These are phyloP conservation scores for Elaeagnus macrophylla DNA, from an alignment of 306 rosid genomes.

Conservation along the genomic window DNA sequence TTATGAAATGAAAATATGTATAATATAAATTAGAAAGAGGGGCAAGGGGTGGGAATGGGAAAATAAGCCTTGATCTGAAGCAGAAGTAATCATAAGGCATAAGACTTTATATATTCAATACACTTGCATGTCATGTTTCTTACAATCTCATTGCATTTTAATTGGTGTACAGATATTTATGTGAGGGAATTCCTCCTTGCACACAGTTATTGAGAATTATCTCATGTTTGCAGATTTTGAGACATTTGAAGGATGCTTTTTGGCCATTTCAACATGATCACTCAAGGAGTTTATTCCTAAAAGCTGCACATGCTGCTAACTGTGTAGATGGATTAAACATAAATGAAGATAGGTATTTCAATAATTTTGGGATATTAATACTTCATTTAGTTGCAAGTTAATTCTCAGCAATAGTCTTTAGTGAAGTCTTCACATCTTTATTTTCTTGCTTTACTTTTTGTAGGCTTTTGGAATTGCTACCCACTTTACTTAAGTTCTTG, in stretches of 20 bases:
- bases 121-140: neutral
- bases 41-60: no score
- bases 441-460: no score
- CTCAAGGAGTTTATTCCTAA: slow-evolving; percentile 57
- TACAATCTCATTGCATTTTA: neutral
- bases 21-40: no score
- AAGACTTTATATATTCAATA: neutral
- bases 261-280: slow-evolving; percentile 85
- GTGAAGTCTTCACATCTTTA: no score
- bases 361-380: slow-evolving; percentile 9
- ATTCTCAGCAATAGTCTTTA: no score
- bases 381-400: no score
- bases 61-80: no score
- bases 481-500: neutral
- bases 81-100: neutral
- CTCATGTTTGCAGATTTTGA: slow-evolving; percentile 49
- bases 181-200: neutral
- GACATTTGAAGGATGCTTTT: slow-evolving; percentile 67
- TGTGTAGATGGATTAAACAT: slow-evolving; percentile 46
- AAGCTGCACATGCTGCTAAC: slow-evolving; percentile 84
- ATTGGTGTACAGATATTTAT: neutral
- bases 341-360: slow-evolving; percentile 57
- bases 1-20: no score
- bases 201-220: slow-evolving; percentile 14
- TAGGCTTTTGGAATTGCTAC: neutral